phyloP scores from a whole-genome alignment of 225 moss, liverwort and hornwort species.

The Ulota crispa region DNA sequence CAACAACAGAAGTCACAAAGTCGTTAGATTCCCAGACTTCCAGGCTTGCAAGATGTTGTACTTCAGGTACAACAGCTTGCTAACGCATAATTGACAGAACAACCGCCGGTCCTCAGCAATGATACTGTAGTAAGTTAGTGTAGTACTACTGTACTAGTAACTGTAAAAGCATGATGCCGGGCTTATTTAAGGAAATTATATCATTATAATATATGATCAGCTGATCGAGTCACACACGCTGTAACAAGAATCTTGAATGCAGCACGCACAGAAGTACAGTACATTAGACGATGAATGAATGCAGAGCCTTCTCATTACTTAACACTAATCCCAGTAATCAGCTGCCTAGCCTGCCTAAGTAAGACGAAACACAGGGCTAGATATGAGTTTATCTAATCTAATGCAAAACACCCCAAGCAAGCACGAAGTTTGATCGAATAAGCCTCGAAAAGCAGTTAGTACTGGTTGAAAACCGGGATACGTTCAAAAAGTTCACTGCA shows the following conservation, averaged over 20 bases:
- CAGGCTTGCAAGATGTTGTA: neutral
- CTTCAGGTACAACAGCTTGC: neutral
- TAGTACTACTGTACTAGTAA: neutral
- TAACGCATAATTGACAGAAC: conserved; percentile 3
- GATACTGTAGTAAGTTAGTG: neutral
- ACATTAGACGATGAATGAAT: neutral
- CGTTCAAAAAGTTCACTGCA: too few relatives aligned
- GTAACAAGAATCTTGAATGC: neutral
- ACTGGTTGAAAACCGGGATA: too few relatives aligned
- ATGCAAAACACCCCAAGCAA: too few relatives aligned
- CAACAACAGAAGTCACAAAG: neutral
- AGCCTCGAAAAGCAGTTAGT: too few relatives aligned
- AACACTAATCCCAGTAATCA: neutral
- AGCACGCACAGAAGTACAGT: neutral
- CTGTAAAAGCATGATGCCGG: neutral
- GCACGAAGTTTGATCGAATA: too few relatives aligned
- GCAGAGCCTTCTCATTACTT: too few relatives aligned
- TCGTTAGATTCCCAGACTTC: neutral
- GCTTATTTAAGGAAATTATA: neutral
- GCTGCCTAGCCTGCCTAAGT: too few relatives aligned
- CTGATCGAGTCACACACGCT: neutral
- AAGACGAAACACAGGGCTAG: too few relatives aligned
- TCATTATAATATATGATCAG: neutral
- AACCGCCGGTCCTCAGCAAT: conserved; percentile 1
- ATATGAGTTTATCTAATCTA: too few relatives aligned